Base-by-base conservation (phyloP, 1,284 basidiomycete species). In the Ganoderma leucocontextum region DNA sequence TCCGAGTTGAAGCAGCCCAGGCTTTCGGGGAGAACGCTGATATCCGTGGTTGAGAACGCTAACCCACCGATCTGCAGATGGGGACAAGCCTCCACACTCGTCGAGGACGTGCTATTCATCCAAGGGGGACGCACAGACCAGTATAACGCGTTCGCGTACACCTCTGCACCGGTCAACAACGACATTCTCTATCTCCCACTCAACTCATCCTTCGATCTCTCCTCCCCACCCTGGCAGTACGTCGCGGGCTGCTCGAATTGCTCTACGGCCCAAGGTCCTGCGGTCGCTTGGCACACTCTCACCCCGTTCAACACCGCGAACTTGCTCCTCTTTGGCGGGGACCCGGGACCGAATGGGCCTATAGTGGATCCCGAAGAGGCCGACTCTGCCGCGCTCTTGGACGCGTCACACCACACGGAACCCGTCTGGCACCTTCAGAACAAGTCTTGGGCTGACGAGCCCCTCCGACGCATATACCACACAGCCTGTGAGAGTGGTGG, bases 71-170 rank as follows among this genome's bases (percentile, higher is more conserved):
- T 29, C 19, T n/a, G n/a, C 59, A 96, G 95, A 83, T 96, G 95
- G 95, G 95, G 91, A 44, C 93, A 94, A 71, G 92, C 93, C 12
- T 81, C 83, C 0, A 85, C 88, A 29, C 77, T 91, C 58, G 80
- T 94, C 29, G 83, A 88, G 71, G 85, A 89, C 67, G 83, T 85
- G 8, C 82, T 96, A 49, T 89, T 89, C 77, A 80, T 95, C 52
- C 90, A 93, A 68, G 95, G 95, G n/a, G 95, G 95, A 66, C 90
- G 94, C 76, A 90, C 87, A 35, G 93, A 95, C 78, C 82, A 85
- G 22, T 88, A 81, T 78, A 90, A 91, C 75, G 77, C 83, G 10
- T 93, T 85, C 76, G 87, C 89, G 2, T 96, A 96, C 79, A 86
- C 86, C 41, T 87, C 89, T 33, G 93, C 94, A 19, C 91, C 91